Base-by-base conservation (phyloP, 257 asterid species). In the Primulina tabacum region DNA sequence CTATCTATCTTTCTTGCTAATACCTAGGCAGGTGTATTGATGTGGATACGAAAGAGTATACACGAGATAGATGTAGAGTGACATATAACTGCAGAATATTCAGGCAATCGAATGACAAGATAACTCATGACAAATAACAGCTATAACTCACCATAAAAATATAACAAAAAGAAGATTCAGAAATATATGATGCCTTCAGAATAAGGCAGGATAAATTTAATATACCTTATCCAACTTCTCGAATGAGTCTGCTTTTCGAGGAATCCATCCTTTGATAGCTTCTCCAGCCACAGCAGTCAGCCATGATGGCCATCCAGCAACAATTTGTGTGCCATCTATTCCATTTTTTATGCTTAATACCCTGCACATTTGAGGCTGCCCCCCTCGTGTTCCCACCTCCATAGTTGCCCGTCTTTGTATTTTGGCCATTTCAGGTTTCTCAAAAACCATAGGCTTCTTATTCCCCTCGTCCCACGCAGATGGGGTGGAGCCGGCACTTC, bases 271-370 rank as follows among this genome's bases (percentile, higher is more conserved):
- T 81, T 89, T 90, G 77, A 91, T 84, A 47, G 97, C 97, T 81
- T 91, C 97, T 68, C 97, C 96, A 40, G 97, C 97, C 65, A 82
- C 95, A 9, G 91, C 85, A 67, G 90, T 83, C 67, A 91, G 74
- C 96, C 97, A 91, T 0, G 92, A 77, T 7, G 97, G 97, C 97
- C 97, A 91, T 63, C 97, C 97, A 26, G 96, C 96, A 66, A 80
- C 90, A 52, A 81, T 83, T 75, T 91, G 97, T 18, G 95, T 86
- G 28, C 86, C 95, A 40, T 91, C 97, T 58, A 84, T 81, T 50
- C 96, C 96, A 74, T 89, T 82, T 75, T 75, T 75, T 16, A 85
- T 79, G 75, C 77, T 83, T 58, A 92, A 85, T 30, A 74, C 82
- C 79, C 85, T 78, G 78, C 84, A 84, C 24, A 89, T 73, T 71